phyloP scores from a whole-genome alignment of 257 asterid genomes.

The Solanum arcanum region DNA sequence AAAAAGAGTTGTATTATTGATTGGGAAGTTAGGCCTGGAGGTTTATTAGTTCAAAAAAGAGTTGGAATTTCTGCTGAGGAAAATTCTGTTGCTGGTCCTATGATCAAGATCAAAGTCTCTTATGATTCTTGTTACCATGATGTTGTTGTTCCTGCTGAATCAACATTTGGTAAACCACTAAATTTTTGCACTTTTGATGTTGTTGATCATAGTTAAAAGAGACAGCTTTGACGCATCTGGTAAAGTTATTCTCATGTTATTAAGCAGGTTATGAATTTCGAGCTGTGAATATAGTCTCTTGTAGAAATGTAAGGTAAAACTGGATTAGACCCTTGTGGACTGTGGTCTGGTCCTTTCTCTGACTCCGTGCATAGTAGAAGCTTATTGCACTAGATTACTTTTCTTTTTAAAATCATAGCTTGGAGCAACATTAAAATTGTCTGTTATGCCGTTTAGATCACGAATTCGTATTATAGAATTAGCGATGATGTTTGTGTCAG shows the following conservation, averaged over 20 bases:
- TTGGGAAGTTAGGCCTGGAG: conserved; percentile 26
- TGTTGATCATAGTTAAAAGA: not conserved
- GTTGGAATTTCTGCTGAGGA: not conserved
- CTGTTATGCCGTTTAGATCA: not conserved
- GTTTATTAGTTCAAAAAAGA: conserved; percentile 23
- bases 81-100: not conserved
- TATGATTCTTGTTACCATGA: conserved; percentile 14
- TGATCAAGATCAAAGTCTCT: conserved; percentile 21
- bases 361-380: not conserved
- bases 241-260: no score
- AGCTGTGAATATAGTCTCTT: no score
- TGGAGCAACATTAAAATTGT: no score
- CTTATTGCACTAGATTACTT: not conserved
- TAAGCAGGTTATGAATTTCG: not conserved
- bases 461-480: no score
- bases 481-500: not conserved
- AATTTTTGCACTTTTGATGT: not conserved
- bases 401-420: no score
- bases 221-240: not conserved
- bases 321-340: not conserved
- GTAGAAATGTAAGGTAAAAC: not conserved
- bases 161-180: conserved; percentile 15
- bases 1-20: not conserved
- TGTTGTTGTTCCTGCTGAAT: conserved; percentile 12
- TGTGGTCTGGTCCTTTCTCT: not conserved